phyloP scores from a whole-genome alignment of 768 basidiomycete genomes.

The Tricholoma furcatifolium region DNA sequence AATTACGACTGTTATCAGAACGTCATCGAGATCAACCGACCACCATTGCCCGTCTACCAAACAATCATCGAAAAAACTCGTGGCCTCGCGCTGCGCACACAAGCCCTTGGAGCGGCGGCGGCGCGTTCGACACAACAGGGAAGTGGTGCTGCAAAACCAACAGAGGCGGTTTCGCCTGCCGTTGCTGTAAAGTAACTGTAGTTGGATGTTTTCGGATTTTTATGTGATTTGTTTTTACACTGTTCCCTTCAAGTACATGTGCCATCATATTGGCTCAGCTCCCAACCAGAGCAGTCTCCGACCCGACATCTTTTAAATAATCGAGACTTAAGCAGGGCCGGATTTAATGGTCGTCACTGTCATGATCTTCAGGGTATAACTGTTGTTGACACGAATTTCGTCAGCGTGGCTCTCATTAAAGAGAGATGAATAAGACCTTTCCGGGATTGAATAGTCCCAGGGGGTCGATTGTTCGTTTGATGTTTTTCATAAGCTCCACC shows the following conservation, averaged over 20 bases:
- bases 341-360: neutral
- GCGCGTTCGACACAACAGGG: constrained; percentile 31
- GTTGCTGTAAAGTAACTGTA: constrained; percentile 24
- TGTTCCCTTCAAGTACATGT: neutral
- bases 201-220: constrained; percentile 7
- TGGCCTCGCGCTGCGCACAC: constrained; percentile 87
- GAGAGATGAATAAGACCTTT: constrained; percentile 45
- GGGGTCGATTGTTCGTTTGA: constrained; percentile 77
- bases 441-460: constrained; percentile 80
- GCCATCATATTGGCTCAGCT: neutral
- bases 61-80: constrained; percentile 94
- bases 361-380: constrained; percentile 20
- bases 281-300: neutral
- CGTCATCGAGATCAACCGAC: constrained; percentile 92
- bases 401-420: constrained; percentile 1
- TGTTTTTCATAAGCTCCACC: constrained; percentile 77
- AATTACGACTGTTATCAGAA: constrained; percentile 51
- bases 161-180: constrained; percentile 18
- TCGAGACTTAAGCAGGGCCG: neutral
- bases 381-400: constrained; percentile 2
- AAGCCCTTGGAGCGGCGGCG: constrained; percentile 80
- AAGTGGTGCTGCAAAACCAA: constrained; percentile 12
- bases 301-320: neutral
- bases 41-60: constrained; percentile 88
- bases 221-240: constrained; percentile 4